These are phyloP conservation scores for Harringtonia lauricola DNA, from an alignment of 2,329 filamentous ascomycete species.

Conservation along the genomic window DNA sequence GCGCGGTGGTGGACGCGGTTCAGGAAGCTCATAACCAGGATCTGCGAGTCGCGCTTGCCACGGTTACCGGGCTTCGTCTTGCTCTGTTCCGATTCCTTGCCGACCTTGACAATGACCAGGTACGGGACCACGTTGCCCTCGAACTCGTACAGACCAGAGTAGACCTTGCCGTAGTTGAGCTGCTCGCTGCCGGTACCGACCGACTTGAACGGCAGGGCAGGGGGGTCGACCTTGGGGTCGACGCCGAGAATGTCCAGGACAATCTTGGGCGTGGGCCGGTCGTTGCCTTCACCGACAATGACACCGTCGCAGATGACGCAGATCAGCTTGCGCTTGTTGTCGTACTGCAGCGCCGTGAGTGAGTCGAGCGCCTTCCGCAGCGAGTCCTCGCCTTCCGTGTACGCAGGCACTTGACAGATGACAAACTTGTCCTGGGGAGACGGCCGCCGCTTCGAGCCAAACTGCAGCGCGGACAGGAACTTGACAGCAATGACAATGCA, in stretches of 20 bases:
- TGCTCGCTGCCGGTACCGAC: conserved; percentile 82
- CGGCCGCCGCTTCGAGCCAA: conserved; percentile 83
- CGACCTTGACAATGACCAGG: conserved; percentile 90
- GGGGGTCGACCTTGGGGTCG: conserved; percentile 91
- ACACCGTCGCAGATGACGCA: conserved; percentile 95
- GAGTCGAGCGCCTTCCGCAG: conserved; percentile 89
- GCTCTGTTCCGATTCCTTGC: conserved; percentile 86
- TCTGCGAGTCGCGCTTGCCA: conserved; percentile 96
- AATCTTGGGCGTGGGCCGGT: conserved; percentile 93
- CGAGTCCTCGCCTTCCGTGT: conserved; percentile 95
- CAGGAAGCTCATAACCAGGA: conserved; percentile 91
- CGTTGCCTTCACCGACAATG: conserved; percentile 92
- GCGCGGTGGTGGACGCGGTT: conserved; percentile 93
- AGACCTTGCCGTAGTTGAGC: conserved; percentile 97
- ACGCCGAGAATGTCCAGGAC: conserved; percentile 95
- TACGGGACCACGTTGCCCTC: conserved; percentile 98
- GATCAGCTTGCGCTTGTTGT: conserved; percentile 96
- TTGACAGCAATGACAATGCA: conserved; percentile 73
- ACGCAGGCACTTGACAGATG: conserved; percentile 94
- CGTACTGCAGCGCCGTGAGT: conserved; percentile 85
- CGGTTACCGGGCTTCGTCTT: conserved; percentile 94
- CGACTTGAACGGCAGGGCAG: conserved; percentile 87
- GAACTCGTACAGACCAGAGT: conserved; percentile 93
- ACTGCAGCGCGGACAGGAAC: conserved; percentile 85
- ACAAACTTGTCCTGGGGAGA: conserved; percentile 96